Conservation (phyloP, 192 early-diverging fungal species). For the Gonapodya prolifera region DNA sequence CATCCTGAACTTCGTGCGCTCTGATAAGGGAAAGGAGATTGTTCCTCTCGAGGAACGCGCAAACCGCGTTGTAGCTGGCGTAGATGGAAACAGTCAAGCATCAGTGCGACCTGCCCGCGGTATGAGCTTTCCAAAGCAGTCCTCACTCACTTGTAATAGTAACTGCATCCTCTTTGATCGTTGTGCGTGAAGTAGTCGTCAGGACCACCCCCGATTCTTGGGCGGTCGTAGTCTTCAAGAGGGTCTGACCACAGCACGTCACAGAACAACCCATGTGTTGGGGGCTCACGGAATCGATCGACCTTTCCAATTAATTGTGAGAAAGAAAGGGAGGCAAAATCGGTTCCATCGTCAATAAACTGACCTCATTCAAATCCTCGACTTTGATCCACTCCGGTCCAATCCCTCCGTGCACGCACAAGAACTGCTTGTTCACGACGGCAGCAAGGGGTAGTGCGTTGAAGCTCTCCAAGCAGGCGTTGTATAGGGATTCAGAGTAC, state of each 20-base stretch:
- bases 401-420: slow-evolving; percentile 20
- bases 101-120: background rate
- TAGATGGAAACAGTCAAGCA: background rate
- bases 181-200: slow-evolving; percentile 16
- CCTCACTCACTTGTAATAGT: slow-evolving; percentile 13
- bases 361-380: slow-evolving; percentile 9
- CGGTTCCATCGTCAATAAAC: slow-evolving; percentile 10
- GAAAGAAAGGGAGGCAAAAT: background rate
- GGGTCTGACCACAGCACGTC: slow-evolving; percentile 19
- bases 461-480: slow-evolving; percentile 24
- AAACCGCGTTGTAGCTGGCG: slow-evolving; percentile 17
- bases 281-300: slow-evolving; percentile 18
- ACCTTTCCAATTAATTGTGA: slow-evolving; percentile 9
- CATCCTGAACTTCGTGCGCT: slow-evolving; percentile 28
- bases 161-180: slow-evolving; percentile 16
- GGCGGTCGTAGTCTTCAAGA: slow-evolving; percentile 13
- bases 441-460: slow-evolving; percentile 16
- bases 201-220: background rate
- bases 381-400: slow-evolving; percentile 18
- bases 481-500: slow-evolving; percentile 15
- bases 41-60: slow-evolving; percentile 23
- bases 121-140: slow-evolving; percentile 4
- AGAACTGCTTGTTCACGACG: slow-evolving; percentile 14
- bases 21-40: slow-evolving; percentile 22
- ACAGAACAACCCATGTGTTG: slow-evolving; percentile 20